These are phyloP conservation scores for Arthromyces matolae DNA, from an alignment of 768 basidiomycete genomes.

Conservation along the genomic window DNA sequence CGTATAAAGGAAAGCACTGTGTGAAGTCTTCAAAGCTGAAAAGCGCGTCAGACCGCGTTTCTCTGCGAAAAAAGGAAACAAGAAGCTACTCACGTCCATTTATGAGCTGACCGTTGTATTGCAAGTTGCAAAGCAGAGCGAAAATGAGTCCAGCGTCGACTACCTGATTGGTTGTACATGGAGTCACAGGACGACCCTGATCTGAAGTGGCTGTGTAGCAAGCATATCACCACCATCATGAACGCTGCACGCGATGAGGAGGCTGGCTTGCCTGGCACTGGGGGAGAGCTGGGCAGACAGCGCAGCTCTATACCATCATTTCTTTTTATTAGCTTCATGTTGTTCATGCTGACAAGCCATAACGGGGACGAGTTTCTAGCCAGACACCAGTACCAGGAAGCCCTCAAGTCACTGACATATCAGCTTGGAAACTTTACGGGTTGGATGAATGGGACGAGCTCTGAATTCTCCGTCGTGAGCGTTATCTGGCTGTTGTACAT, in stretches of 20 bases:
- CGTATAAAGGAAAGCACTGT: slow-evolving; percentile 65
- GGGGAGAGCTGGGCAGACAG: slow-evolving; percentile 33
- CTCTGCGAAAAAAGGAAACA: not conserved
- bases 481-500: not conserved
- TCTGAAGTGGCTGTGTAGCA: slow-evolving; percentile 15
- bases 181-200: too few species aligned
- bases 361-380: slow-evolving; percentile 64
- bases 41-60: slow-evolving; percentile 3
- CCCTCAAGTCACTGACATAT: slow-evolving; percentile 52
- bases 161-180: slow-evolving; percentile 47
- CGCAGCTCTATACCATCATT: slow-evolving; percentile 70
- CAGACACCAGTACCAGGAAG: slow-evolving; percentile 62
- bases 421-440: slow-evolving; percentile 71
- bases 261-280: slow-evolving; percentile 27
- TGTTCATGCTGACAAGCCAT: slow-evolving; percentile 78
- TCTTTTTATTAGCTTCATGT: slow-evolving; percentile 67
- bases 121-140: slow-evolving; percentile 54
- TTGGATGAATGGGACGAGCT: slow-evolving; percentile 65
- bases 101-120: slow-evolving; percentile 50
- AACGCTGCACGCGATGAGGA: slow-evolving; percentile 35
- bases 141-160: slow-evolving; percentile 54
- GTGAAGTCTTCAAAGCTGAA: slow-evolving; percentile 53
- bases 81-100: slow-evolving; percentile 46
- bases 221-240: slow-evolving; percentile 23
- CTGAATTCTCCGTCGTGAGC: slow-evolving; percentile 62